phyloP scores from a whole-genome alignment of 2,329 filamentous ascomycete genomes.

The Stylonectria norvegica region DNA sequence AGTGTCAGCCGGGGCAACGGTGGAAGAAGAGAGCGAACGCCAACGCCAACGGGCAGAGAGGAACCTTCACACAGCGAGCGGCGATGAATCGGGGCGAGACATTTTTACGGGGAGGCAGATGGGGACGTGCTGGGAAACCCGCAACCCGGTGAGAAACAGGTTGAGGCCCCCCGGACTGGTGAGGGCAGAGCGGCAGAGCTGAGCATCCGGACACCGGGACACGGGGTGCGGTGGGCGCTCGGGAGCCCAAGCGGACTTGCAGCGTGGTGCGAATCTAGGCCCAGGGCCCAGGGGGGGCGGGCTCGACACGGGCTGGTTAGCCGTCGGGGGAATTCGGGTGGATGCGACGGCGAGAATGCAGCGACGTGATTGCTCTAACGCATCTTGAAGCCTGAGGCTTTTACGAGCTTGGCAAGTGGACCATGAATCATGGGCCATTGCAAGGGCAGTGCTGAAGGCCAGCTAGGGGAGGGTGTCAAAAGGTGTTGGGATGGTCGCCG shows the following conservation, averaged over 20 bases:
- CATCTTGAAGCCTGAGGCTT: conserved; percentile 33
- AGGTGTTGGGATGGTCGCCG: too few species aligned
- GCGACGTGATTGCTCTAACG: conserved; percentile 28
- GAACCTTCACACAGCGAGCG: too few species aligned
- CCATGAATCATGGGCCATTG: conserved; percentile 35
- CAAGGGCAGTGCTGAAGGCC: conserved; percentile 20
- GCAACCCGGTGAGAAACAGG: conserved; percentile 6
- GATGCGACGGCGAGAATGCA: conserved; percentile 27
- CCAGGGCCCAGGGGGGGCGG: conserved; percentile 16
- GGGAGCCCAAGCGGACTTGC: too few species aligned
- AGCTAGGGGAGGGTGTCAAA: conserved; percentile 23
- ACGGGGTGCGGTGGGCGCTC: too few species aligned
- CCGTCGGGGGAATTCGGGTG: conserved; percentile 36
- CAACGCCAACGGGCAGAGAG: too few species aligned
- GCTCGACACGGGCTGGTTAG: conserved; percentile 28
- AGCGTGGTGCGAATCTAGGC: conserved; percentile 29
- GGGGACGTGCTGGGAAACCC: conserved; percentile 17
- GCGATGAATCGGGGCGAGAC: conserved; percentile 29
- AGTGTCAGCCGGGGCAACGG: conserved; percentile 36
- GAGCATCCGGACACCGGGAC: too few species aligned
- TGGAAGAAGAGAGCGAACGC: conserved; percentile 24
- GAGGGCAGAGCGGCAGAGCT: too few species aligned
- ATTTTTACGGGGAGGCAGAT: conserved; percentile 25
- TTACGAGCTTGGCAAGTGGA: conserved; percentile 33
- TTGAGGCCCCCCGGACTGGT: conserved; percentile 2